A percentile compares a stretch with the other conserved stretches of the same genome.
phyloP scores from a whole-genome alignment of 2,329 filamentous ascomycete genomes.

The Botrytis paeoniae region DNA sequence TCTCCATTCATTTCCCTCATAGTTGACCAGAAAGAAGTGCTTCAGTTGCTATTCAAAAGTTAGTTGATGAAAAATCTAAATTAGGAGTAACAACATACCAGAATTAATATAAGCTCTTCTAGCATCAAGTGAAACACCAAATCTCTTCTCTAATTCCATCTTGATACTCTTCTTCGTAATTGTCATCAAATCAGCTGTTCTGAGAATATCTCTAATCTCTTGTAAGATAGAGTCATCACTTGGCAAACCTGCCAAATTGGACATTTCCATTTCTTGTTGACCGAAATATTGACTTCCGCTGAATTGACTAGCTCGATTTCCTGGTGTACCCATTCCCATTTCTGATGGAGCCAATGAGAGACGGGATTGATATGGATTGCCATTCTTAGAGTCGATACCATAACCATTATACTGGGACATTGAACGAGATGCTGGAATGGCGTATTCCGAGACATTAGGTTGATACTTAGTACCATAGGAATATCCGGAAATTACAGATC shows the following conservation, averaged over 20 bases:
- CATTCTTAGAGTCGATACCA: slow-evolving; percentile 35
- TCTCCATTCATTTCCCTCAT: slow-evolving; percentile 38
- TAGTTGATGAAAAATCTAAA: not conserved
- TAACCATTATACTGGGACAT: slow-evolving; percentile 41
- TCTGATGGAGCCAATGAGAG: slow-evolving; percentile 80
- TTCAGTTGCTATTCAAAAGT: slow-evolving; percentile 60
- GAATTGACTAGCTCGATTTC: slow-evolving; percentile 41
- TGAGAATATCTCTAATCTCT: slow-evolving; percentile 91
- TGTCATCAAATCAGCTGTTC: slow-evolving; percentile 91
- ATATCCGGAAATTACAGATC: slow-evolving; percentile 87
- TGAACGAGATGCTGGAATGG: slow-evolving; percentile 53
- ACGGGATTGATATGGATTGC: slow-evolving; percentile 50
- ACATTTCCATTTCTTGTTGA: slow-evolving; percentile 68
- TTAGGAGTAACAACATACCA: slow-evolving; percentile 55
- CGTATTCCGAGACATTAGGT: slow-evolving; percentile 67
- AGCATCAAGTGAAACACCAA: slow-evolving; percentile 79
- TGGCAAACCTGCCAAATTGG: slow-evolving; percentile 69
- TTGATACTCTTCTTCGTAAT: slow-evolving; percentile 99
- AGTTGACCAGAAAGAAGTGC: slow-evolving; percentile 74
- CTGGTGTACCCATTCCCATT: slow-evolving; percentile 36
- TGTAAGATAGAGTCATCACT: slow-evolving; percentile 85
- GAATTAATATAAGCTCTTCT: slow-evolving; percentile 93
- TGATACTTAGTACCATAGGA: slow-evolving; percentile 88
- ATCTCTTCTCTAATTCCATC: slow-evolving; percentile 84
- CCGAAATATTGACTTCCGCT: slow-evolving; percentile 50